Percentiles rank a stretch among this genome's conserved stretches.
Conservation (phyloP, 371 early-diverging fungal genomes). For the Umbelopsis sp. region DNA sequence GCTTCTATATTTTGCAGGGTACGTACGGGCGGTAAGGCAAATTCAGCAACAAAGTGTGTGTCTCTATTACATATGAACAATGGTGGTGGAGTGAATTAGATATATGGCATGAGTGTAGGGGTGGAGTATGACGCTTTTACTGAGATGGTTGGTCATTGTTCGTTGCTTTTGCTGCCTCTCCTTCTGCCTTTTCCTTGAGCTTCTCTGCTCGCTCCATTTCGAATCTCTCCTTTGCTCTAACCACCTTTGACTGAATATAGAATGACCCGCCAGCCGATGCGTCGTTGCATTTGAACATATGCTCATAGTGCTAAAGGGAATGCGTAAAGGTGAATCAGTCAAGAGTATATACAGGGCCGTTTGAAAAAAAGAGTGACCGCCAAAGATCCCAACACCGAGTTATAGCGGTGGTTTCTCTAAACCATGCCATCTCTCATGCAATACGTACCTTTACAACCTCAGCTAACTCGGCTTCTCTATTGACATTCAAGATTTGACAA, state of each 20-base stretch:
- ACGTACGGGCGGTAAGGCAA: neutral
- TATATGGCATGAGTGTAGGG: constrained; percentile 1
- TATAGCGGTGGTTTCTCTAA: no score
- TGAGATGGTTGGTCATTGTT: constrained; percentile 11
- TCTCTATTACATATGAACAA: constrained; percentile 20
- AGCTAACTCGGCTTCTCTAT: constrained; percentile 71
- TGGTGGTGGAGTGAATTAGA: constrained; percentile 3
- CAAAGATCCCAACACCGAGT: no score
- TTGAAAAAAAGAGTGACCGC: no score
- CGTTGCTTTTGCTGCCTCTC: constrained; percentile 19
- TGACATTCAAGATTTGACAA: constrained; percentile 88
- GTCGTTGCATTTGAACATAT: constrained; percentile 89
- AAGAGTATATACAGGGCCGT: no score
- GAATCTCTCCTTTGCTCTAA: constrained; percentile 90
- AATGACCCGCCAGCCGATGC: constrained; percentile 86
- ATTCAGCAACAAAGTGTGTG: neutral
- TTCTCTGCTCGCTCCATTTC: constrained; percentile 83
- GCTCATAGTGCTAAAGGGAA: constrained; percentile 80
- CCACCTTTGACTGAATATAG: constrained; percentile 94
- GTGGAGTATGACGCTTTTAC: neutral
- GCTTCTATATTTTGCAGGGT: no score
- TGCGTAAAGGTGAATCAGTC: neutral
- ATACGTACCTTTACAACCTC: constrained; percentile 69
- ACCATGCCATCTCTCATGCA: neutral
- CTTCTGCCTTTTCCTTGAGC: constrained; percentile 38